Conservation (phyloP, 768 basidiomycete genomes). For the Tremella yokohamensis region DNA sequence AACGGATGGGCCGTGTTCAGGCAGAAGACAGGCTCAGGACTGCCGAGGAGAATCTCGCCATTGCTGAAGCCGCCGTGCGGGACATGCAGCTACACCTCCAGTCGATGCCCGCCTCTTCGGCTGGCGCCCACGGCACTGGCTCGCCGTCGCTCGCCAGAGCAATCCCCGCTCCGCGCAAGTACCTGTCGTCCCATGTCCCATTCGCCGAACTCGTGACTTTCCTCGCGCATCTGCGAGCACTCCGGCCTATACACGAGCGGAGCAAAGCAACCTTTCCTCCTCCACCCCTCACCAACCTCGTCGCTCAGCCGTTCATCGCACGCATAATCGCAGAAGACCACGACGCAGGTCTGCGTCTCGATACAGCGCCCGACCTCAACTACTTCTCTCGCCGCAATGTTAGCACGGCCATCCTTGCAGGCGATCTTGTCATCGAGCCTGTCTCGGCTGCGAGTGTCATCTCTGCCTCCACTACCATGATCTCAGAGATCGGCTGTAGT, state of each 20-base stretch:
- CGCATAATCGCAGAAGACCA: slow-evolving; percentile 78
- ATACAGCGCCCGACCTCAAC: slow-evolving; percentile 87
- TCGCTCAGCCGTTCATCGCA: slow-evolving; percentile 72
- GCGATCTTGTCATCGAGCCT: slow-evolving; percentile 85
- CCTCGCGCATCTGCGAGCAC: slow-evolving; percentile 67
- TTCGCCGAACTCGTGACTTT: slow-evolving; percentile 78
- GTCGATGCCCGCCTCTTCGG: slow-evolving; percentile 54
- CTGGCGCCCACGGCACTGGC: slow-evolving; percentile 5
- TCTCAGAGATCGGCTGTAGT: slow-evolving; percentile 65
- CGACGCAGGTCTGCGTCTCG: slow-evolving; percentile 86
- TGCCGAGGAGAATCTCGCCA: slow-evolving; percentile 70
- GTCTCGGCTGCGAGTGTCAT: slow-evolving; percentile 63
- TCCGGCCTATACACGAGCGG: slow-evolving; percentile 61
- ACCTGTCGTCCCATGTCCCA: slow-evolving; percentile 62
- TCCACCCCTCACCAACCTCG: slow-evolving; percentile 62
- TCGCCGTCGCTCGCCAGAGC: background rate
- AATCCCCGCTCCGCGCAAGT: slow-evolving; percentile 15
- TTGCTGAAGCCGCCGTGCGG: slow-evolving; percentile 81
- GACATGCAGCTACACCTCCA: slow-evolving; percentile 85
- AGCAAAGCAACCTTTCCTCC: slow-evolving; percentile 56
- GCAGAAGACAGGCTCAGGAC: slow-evolving; percentile 71
- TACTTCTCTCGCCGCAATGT: slow-evolving; percentile 89
- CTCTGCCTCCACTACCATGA: slow-evolving; percentile 55
- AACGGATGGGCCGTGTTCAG: slow-evolving; percentile 65
- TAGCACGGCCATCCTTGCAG: slow-evolving; percentile 75